Evolutionary conservation across 768 basidiomycete species (phyloP), one percentile per base, ranked within the genome.

Genomic region (Leccinum arenicola): DNA sequence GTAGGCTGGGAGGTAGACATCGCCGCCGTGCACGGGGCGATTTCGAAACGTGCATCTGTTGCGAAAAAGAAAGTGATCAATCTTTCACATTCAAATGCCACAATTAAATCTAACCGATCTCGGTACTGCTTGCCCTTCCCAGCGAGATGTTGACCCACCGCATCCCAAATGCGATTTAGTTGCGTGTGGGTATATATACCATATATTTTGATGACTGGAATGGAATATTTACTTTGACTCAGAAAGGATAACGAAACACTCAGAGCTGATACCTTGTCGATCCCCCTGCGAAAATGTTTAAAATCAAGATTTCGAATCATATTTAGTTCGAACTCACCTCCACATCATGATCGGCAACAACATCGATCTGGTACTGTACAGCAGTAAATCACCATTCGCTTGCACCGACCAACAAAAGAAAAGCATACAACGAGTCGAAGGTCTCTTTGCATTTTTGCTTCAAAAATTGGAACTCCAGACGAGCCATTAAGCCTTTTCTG

Each of bases 401-500:
- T 33, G 15, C 21, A 14, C 15, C 9, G 4, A 19, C 43, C 9
- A 1, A 7, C 12, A 53, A 49, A 48, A 7, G 25, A 54, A 25
- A 38, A 31, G 70, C 80, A 6, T 64, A 84, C 84, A 2, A 86
- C 75, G 23, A 86, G 68, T 11, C 82, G 73, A 23, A 77, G 66
- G 61, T 85, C 82, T 0, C 74, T 64, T 10, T 81, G 82, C 78
- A 88, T 84, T 67, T 87, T 88, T 0, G 88, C 88, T 66, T 88
- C 86, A 54, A 79, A 89, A 10, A 89, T 79, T 0, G 87, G 85
- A 3, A 89, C 70, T 1, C 80, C 79, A 14, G 70, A 68, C 12
- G 75, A 53, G 0, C 78, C 78, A 21, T 76, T 83, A 12, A 89
- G 72, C 7, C 79, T 72, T 68, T 87, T 86, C 62, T 89, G 85